Percentiles rank a stretch among this genome's conserved stretches.
Conservation (phyloP, 1,139 yeast genomes). For the Scheffersomyces cryptocercus region DNA sequence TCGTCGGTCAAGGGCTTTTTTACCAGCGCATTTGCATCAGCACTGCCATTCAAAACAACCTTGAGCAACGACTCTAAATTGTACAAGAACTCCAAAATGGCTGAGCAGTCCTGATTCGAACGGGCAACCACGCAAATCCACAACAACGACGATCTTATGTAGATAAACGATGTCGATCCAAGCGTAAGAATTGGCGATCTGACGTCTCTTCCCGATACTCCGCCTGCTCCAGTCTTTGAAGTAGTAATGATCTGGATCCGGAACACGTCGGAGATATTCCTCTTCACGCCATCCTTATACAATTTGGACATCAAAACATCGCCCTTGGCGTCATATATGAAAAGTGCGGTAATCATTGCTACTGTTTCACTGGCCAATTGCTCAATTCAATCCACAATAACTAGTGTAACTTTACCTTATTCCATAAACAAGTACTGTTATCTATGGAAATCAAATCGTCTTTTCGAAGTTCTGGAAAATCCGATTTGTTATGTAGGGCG, state of each 20-base stretch:
- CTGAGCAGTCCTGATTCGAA: conserved; percentile 82
- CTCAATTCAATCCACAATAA: background rate
- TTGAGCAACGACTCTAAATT: conserved; percentile 52
- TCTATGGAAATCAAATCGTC: too few relatives aligned
- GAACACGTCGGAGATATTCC: conserved; percentile 83
- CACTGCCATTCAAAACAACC: conserved; percentile 20
- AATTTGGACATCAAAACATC: conserved; percentile 81
- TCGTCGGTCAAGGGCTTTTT: conserved; percentile 28
- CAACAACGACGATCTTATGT: conserved; percentile 65
- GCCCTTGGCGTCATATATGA: conserved; percentile 77
- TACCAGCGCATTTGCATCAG: conserved; percentile 7
- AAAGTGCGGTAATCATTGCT: conserved; percentile 74
- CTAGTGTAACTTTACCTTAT: too few relatives aligned
- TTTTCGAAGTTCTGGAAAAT: too few relatives aligned
- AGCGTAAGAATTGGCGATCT: conserved; percentile 85
- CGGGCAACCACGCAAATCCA: conserved; percentile 89
- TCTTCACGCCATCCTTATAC: conserved; percentile 37
- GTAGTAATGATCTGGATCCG: conserved; percentile 82
- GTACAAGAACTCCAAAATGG: conserved; percentile 76
- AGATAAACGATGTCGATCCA: conserved; percentile 90
- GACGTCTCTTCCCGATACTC: conserved; percentile 27
- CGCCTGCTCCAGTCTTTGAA: conserved; percentile 18
- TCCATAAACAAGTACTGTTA: too few relatives aligned
- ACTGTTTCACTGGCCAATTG: background rate
- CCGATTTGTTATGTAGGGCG: too few relatives aligned